These are phyloP conservation scores for Pugionium cornutum DNA, from an alignment of 345 rosid genomes.

Conservation along the genomic window DNA sequence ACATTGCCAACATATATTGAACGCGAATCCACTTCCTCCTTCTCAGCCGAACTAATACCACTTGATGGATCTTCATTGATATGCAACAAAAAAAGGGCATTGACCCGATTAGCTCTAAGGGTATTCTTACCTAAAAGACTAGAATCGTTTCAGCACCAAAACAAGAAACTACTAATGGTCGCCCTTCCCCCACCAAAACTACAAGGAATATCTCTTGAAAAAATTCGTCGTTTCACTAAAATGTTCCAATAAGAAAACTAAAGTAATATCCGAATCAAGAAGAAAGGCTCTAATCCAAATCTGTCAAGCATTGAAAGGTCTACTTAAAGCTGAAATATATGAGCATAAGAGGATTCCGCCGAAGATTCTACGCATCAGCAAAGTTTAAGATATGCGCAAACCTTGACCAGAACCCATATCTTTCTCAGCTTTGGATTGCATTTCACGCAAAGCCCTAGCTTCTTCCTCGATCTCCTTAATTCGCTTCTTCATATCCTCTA, in stretches of 20 bases:
- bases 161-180: background rate
- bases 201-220: background rate
- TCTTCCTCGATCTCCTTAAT: slow-evolving; percentile 40
- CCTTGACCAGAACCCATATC: slow-evolving; percentile 98
- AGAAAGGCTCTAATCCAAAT: background rate
- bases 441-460: slow-evolving; percentile 95
- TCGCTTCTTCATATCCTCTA: slow-evolving; percentile 42
- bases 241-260: background rate
- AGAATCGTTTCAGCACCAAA: slow-evolving; percentile 8
- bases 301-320: background rate
- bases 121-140: slow-evolving; percentile 10
- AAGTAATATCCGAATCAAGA: background rate
- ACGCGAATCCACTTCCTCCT: slow-evolving; percentile 46
- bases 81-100: slow-evolving; percentile 22
- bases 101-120: slow-evolving; percentile 11
- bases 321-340: background rate
- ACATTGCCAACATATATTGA: too few relatives aligned
- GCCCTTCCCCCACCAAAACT: too few relatives aligned
- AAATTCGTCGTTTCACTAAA: background rate
- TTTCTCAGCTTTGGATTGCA: slow-evolving; percentile 99
- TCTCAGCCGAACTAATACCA: slow-evolving; percentile 74
- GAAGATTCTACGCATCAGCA: background rate
- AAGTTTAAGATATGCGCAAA: slow-evolving; percentile 16
- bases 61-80: slow-evolving; percentile 64
- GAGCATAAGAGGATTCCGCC: background rate